A percentile compares a stretch with the other conserved stretches of the same genome.
Evolutionary conservation across 768 basidiomycete species (phyloP).

Genomic region (Pholiota microspora): DNA sequence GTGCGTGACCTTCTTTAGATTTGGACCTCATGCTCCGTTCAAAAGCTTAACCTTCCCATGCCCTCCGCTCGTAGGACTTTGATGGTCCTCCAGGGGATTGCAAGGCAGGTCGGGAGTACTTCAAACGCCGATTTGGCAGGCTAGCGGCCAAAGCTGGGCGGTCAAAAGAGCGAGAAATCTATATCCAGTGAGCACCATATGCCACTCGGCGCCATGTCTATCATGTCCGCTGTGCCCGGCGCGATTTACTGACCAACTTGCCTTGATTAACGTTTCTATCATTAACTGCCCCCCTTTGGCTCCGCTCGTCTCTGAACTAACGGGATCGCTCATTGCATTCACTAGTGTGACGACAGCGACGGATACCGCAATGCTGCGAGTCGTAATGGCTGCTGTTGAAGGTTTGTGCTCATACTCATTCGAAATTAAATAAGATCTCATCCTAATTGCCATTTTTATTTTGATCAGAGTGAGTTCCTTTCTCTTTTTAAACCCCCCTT

Average conservation of each 20-base stretch:
- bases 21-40: neutral
- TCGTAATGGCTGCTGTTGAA: slow-evolving; percentile 97
- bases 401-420: slow-evolving; percentile 46
- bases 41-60: neutral
- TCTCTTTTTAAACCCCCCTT: slow-evolving; percentile 17
- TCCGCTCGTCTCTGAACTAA: neutral
- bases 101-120: slow-evolving; percentile 82
- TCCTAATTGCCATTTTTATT: slow-evolving; percentile 13
- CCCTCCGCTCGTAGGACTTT: slow-evolving; percentile 57
- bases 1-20: slow-evolving; percentile 36
- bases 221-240: neutral
- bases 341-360: slow-evolving; percentile 84
- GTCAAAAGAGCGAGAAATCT: slow-evolving; percentile 85
- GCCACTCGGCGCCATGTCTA: neutral
- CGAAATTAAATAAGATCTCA: neutral
- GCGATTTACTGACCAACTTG: slow-evolving; percentile 8
- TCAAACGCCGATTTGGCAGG: slow-evolving; percentile 80
- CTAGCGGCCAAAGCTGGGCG: slow-evolving; percentile 84
- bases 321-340: neutral
- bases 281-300: neutral
- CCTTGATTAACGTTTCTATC: neutral
- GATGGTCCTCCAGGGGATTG: slow-evolving; percentile 76
- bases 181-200: slow-evolving; percentile 71
- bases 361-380: slow-evolving; percentile 82
- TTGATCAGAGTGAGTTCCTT: slow-evolving; percentile 55